Conservation (phyloP, 1,284 basidiomycete species). For the Irpex lacteus region DNA sequence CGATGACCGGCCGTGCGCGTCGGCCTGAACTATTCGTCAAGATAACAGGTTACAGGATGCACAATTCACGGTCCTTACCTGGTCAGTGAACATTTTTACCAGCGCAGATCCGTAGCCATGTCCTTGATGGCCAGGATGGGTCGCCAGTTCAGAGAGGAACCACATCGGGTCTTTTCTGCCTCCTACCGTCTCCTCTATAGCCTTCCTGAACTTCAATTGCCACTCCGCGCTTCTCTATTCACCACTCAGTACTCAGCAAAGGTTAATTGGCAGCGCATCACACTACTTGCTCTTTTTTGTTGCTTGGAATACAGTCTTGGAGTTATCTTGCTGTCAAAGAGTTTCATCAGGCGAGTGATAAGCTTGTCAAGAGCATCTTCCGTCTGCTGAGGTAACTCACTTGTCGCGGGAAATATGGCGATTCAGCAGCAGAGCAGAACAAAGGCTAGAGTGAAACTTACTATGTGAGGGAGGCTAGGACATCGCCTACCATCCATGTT, state of each 20-base stretch:
- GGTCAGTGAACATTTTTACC: slow-evolving; percentile 1
- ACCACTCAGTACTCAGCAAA: neutral
- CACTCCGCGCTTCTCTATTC: neutral
- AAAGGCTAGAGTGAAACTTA: neutral
- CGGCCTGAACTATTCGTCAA: slow-evolving; percentile 8
- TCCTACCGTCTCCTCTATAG: neutral
- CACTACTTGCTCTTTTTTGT: neutral
- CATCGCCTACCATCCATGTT: neutral
- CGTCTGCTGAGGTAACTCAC: neutral
- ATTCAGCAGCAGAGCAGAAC: too few species aligned
- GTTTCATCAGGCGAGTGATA: neutral
- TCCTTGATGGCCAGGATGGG: neutral
- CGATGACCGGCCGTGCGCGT: slow-evolving; percentile 17
- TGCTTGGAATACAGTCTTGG: neutral
- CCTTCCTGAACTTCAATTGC: neutral
- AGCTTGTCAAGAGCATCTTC: neutral
- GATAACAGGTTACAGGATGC: neutral
- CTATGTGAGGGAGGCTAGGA: neutral
- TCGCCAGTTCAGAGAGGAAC: neutral
- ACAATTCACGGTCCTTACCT: neutral
- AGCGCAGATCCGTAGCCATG: slow-evolving; percentile 3
- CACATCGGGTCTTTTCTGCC: neutral
- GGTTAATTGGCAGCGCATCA: too few species aligned
- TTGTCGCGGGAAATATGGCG: neutral
- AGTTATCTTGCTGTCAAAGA: neutral